Conservation (phyloP, 192 early-diverging fungal genomes). For the Backusella australiensis region DNA sequence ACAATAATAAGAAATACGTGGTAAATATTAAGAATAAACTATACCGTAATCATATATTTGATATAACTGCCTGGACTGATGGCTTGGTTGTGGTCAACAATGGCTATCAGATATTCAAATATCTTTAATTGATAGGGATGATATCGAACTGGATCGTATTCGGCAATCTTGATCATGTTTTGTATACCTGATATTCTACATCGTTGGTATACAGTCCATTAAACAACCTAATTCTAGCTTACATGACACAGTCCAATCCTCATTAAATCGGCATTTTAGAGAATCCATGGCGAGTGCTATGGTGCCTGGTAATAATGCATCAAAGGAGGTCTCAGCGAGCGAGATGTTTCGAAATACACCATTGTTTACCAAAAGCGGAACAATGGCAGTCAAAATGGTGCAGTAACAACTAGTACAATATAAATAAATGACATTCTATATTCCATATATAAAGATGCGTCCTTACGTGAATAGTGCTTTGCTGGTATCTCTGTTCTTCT, state of each 20-base stretch:
- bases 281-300: slow-evolving; percentile 37
- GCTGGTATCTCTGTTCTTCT: slow-evolving; percentile 7
- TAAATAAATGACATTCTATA: neutral
- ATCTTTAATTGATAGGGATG: slow-evolving; percentile 1
- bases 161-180: neutral
- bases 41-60: slow-evolving; percentile 12
- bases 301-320: slow-evolving; percentile 22
- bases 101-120: slow-evolving; percentile 3
- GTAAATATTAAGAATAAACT: neutral
- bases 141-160: slow-evolving; percentile 1
- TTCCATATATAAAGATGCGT: neutral
- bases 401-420: slow-evolving; percentile 33
- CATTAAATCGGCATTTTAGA: slow-evolving; percentile 27
- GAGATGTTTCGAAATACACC: neutral
- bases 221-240: neutral
- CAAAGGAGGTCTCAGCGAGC: slow-evolving; percentile 16
- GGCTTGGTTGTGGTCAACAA: neutral
- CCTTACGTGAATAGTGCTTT: slow-evolving; percentile 22
- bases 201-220: no score
- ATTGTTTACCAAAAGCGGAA: slow-evolving; percentile 4
- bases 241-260: slow-evolving; percentile 46
- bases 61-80: neutral
- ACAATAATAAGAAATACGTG: neutral
- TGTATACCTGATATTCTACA: neutral
- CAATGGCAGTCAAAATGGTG: slow-evolving; percentile 21